Base-by-base conservation (phyloP, 371 early-diverging fungal genomes). In the Circinella minor region DNA sequence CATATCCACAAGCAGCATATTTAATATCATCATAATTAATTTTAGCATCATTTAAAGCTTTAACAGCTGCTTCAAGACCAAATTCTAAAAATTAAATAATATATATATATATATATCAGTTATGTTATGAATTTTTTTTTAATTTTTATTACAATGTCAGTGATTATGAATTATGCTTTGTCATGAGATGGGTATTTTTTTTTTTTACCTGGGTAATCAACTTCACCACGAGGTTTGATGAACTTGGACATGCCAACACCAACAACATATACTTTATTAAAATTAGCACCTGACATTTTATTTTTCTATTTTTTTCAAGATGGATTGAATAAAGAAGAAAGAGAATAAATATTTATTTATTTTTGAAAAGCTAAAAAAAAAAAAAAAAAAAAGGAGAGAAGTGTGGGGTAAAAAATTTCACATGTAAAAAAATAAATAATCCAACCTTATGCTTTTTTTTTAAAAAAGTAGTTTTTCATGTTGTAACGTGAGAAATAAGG, bases 161-260 rank as follows among this genome's bases (percentile, higher is more conserved):
- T 51, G 8, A 15, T 14, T 17, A 51, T 51, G 15, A 14, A 51
- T 13, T 3, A 7, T 51, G 47, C 3, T 15, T 1, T 47, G 47
- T 47, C 47, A 47, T 47, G 11, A 47, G 9, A 47, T 47, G 15
- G 15, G 15, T 11, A 11, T 9, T 47, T 15, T 11, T 83, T 11
- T 1, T 9, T 47, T 15, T 11, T 83, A 88, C 87, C 87, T 47
- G 88, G 86, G 68, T 88, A 88, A 66, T 88, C 88, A 43, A 86
- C 80, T 70, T 85, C 77, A 64, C 86, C 87, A 74, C 87, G 85
- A 66, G 87, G 86, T 69, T 89, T 88, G 67, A 86, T 83, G 73
- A 89, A 89, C 73, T 88, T 86, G 72, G 91, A 88, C 89, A 91
- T 90, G 69, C 91, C 91, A 67, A 75, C 91, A 68, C 91, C 91